phyloP scores from a whole-genome alignment of 257 asterid species.

The Fraxinus quadrangulata region DNA sequence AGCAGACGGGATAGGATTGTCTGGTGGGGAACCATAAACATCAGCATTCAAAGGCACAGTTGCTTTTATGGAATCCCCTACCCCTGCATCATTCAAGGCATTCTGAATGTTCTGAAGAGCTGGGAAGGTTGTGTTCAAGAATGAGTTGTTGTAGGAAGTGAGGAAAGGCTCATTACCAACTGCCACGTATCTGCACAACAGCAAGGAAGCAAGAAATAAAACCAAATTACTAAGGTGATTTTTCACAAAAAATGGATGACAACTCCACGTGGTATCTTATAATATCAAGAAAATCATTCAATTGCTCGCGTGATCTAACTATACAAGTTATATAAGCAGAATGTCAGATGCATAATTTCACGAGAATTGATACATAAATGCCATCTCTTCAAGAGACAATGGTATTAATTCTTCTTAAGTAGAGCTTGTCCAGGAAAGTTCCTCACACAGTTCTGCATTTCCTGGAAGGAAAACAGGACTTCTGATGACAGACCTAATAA shows the following conservation, averaged over 20 bases:
- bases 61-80: conserved; percentile 65
- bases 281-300: not conserved
- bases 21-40: conserved; percentile 62
- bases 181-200: conserved; percentile 65
- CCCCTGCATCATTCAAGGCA: conserved; percentile 68
- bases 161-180: conserved; percentile 88
- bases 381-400: not conserved
- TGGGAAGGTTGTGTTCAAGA: conserved; percentile 71
- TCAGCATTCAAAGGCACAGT: conserved; percentile 80
- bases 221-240: not conserved
- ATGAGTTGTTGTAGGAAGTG: conserved; percentile 67
- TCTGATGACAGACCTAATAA: not conserved
- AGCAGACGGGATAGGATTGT: conserved; percentile 68
- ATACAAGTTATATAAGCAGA: not conserved
- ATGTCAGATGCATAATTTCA: not conserved
- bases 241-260: not conserved
- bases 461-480: not conserved
- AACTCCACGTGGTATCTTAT: not conserved
- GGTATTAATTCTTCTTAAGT: not conserved
- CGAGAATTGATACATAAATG: not conserved
- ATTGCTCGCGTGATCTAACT: not conserved
- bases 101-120: conserved; percentile 81
- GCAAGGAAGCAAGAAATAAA: not conserved
- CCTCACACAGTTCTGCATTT: not conserved
- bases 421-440: not conserved